A percentile compares a stretch with the other conserved stretches of the same genome.
phyloP scores from a whole-genome alignment of 2,329 filamentous ascomycete species.

The Colletotrichum lindemuthianum region DNA sequence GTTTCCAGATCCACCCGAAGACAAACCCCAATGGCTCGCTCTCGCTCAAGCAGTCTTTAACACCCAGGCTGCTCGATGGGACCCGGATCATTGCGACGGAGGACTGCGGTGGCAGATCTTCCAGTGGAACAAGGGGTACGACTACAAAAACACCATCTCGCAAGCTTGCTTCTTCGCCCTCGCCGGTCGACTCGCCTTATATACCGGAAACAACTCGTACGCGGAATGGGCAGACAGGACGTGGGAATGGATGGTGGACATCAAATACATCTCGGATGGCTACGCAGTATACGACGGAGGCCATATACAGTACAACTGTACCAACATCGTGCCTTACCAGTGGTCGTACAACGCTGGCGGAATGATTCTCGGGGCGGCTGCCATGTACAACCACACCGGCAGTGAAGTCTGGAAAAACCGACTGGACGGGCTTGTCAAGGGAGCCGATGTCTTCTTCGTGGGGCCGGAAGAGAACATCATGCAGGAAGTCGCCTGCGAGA shows the following conservation, averaged over 20 bases:
- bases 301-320: slow-evolving; percentile 67
- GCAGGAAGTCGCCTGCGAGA: slow-evolving; percentile 74
- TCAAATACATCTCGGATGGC: slow-evolving; percentile 67
- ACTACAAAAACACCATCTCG: slow-evolving; percentile 77
- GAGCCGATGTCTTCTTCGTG: slow-evolving; percentile 64
- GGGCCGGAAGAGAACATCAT: slow-evolving; percentile 65
- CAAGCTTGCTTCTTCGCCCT: slow-evolving; percentile 72
- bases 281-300: slow-evolving; percentile 73
- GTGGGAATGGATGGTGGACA: slow-evolving; percentile 73
- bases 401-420: slow-evolving; percentile 66
- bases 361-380: slow-evolving; percentile 72
- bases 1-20: slow-evolving; percentile 67
- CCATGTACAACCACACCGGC: slow-evolving; percentile 73
- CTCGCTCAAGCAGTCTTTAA: slow-evolving; percentile 86
- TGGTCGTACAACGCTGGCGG: slow-evolving; percentile 77
- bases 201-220: slow-evolving; percentile 82
- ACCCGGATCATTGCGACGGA: slow-evolving; percentile 73
- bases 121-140: slow-evolving; percentile 81
- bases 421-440: slow-evolving; percentile 65
- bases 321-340: slow-evolving; percentile 66
- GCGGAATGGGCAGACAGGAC: slow-evolving; percentile 78
- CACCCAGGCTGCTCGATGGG: slow-evolving; percentile 79
- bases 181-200: slow-evolving; percentile 75
- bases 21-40: slow-evolving; percentile 73
- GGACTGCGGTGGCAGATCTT: slow-evolving; percentile 89